Evolutionary conservation across 2,329 filamentous ascomycete species (phyloP), one percentile per base, ranked within the genome.

Genomic region (Stylonectria norvegica): DNA sequence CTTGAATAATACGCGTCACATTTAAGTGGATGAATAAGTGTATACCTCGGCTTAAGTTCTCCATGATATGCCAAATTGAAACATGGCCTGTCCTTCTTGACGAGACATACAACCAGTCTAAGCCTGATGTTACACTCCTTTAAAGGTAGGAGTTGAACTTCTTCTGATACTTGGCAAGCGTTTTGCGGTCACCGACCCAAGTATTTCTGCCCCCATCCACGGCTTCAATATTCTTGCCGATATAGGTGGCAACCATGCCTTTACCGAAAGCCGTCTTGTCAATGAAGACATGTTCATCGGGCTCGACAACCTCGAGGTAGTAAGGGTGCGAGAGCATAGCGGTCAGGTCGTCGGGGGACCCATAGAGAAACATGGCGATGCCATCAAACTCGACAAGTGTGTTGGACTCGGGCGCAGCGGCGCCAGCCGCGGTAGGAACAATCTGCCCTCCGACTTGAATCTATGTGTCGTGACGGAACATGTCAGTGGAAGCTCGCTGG

Each of bases 331-430:
- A 42, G 14, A 60, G 41, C 50, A 60, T 56, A 0, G 40, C 55
- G 1, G 42, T 33, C 15, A 61, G 19, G 1, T 45, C 45, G 2
- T 58, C 52, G 2, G 55, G 19, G 1, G 48, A 47, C 17, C 49
- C 30, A 20, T 60, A 60, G 0, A 60, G 33, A 19, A 61, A 61
- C 51, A 61, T 50, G n/a, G 57, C 58, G 11, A 61, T 52, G 0
- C 57, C 58, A 3, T 60, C 56, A 25, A 59, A 59, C 6, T 57
- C 48, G 2, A 59, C 51, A 0, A 53, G 49, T 2, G 49, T 19
- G n/a, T 38, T 42, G 1, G 56, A 57, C 0, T 38, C 37, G 0
- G 55, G 57, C n/a, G 25, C 32, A 1, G 35, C 34, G 2, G 48
- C 44, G 1, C 55, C 54, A 0, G 36, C 48, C 8, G 36, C 43